Evolutionary conservation across 192 early-diverging fungal genomes (phyloP), one percentile per base, ranked within the genome.

Genomic region (Coemansia brasiliensis): DNA sequence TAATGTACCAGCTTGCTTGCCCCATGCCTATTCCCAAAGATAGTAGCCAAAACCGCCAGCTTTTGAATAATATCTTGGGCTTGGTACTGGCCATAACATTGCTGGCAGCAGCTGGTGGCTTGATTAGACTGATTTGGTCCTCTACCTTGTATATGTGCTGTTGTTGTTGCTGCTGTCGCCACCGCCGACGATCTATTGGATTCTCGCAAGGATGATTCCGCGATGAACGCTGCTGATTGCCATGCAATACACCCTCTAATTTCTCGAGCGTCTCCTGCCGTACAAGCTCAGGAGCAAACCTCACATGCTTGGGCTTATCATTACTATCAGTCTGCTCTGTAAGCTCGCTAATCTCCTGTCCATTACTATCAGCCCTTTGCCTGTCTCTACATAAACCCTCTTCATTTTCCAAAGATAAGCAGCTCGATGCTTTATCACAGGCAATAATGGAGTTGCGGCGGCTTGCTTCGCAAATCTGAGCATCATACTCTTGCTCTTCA

Each of bases 1-100:
- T 39, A 17, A 65, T 62, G 54, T 79, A 79, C 76, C 76, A 79
- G 2, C 61, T 63, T 0, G 69, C 76, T 20, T 79, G 76, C 1
- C 76, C 76, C 1, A 58, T 10, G 1, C 76, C 76, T 4, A 72
- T 48, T 1, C 76, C 76, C 8, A 69, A 24, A 0, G 69, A 68
- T 3, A 79, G 45, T 10, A 79, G 56, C 61, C 76, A 79, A 52
- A 79, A 66, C 40, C 66, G 57, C 63, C 53, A 64, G 51, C 61
- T 72, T 22, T 39, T 15, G 15, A 60, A 12, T 35, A 60, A 12
- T 35, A 35, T 35, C 20, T 38, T 59, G 17, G 45, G 16, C 15
- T 42, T n/a, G 15, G 4, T 13, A 3, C 5, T 59, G 3, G 3
- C 15, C n/a, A n/a, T n/a, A n/a, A n/a, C n/a, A n/a, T n/a, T n/a